phyloP scores from a whole-genome alignment of 2,329 filamentous ascomycete species.

The Cytospora schulzeri region DNA sequence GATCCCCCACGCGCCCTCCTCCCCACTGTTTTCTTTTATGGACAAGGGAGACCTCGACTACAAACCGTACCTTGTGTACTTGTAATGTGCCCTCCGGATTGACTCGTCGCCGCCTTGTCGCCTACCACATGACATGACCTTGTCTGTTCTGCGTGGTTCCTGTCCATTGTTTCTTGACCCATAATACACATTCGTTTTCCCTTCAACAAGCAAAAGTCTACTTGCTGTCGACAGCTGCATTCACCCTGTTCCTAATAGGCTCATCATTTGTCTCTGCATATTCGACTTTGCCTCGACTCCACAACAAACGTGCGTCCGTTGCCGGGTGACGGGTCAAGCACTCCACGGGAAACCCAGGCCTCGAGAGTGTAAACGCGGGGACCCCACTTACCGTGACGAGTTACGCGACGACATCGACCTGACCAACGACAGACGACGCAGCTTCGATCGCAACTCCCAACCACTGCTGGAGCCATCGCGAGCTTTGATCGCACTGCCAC shows the following conservation, averaged over 20 bases:
- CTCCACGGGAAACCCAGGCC: constrained; percentile 11
- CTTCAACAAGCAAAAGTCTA: neutral
- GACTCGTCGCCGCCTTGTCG: constrained; percentile 14
- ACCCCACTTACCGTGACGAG: constrained; percentile 8
- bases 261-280: neutral
- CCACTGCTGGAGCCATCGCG: neutral
- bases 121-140: constrained; percentile 14
- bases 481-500: constrained; percentile 2
- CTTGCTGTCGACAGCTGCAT: neutral
- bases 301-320: constrained; percentile 18
- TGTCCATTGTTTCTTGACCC: neutral
- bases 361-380: constrained; percentile 15
- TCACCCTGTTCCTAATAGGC: neutral
- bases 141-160: constrained; percentile 2
- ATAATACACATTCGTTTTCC: constrained; percentile 1
- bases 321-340: constrained; percentile 10
- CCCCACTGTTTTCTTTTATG: neutral
- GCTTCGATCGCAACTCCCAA: neutral
- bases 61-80: neutral
- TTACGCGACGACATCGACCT: constrained; percentile 14
- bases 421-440: neutral
- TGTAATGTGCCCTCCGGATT: constrained; percentile 18
- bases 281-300: constrained; percentile 5
- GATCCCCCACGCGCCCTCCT: neutral
- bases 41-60: constrained; percentile 12